Evolutionary conservation across 805 yeast species (phyloP), one percentile per base, ranked within the genome.

Genomic region (Yamadazyma paraphyllophila): DNA sequence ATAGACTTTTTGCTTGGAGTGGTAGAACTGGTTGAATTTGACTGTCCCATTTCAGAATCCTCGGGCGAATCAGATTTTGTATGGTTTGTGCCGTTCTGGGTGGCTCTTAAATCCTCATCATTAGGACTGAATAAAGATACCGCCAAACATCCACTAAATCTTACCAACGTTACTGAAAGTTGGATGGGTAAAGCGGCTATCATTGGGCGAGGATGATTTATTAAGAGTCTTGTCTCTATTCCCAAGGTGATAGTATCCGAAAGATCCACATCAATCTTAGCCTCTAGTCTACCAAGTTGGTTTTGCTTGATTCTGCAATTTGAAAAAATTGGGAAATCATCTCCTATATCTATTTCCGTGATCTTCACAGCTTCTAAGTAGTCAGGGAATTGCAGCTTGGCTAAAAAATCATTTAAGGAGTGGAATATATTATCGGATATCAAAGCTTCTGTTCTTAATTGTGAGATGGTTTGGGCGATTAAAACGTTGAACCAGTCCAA

Each of bases 401-500:
- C 69, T 37, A 92, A 69, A 42, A 88, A 80, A 41, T 77, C 81
- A 56, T 88, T 83, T 41, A 94, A 69, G 1, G 90, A 82, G 52
- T 86, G 84, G 49, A 91, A 82, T 20, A 94, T 85, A 60, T 89
- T 90, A 61, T 94, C 94, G 40, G 90, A 82, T 35, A 78, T 73
- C 46, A 88, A 67, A 0, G 98, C 98, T 60, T 94, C 98, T n/a
- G 83, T 77, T 46, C 99, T 77, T 50, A 90, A 76, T 52, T 91
- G 96, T 27, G 88, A 80, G 20, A 94, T 82, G 7, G 90, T 83
- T 62, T 94, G 97, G 0, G 97, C 99, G 14, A 94, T 77, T 31
- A 94, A 71, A 1, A 94, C 97, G 53, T 92, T 94, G 63, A 94
- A 89, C 99, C 99, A 94, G 62, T 94, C 99, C 49, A 94, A 68